A percentile compares a stretch with the other conserved stretches of the same genome.
These are phyloP conservation scores for Podila epigama DNA, from an alignment of 192 early-diverging fungal genomes.

Conservation along the genomic window DNA sequence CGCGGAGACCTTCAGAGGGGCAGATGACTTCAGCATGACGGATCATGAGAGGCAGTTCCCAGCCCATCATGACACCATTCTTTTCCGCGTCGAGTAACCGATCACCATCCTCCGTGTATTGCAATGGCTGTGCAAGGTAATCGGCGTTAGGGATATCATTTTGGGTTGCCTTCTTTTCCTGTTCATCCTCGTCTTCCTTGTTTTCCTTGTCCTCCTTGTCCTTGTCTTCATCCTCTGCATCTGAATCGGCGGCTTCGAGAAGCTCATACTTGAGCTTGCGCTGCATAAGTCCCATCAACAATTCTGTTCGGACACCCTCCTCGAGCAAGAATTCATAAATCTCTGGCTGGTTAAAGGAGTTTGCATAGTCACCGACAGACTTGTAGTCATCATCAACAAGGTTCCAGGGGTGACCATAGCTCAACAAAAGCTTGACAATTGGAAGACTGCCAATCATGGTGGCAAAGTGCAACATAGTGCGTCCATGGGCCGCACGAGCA, in stretches of 20 bases:
- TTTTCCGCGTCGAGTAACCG: constrained; percentile 83
- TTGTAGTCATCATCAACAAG: constrained; percentile 74
- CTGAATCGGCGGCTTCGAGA: constrained; percentile 40
- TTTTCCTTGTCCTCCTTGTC: not conserved
- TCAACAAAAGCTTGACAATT: constrained; percentile 65
- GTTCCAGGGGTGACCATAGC: constrained; percentile 86
- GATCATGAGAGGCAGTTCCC: constrained; percentile 94
- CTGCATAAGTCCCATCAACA: constrained; percentile 67
- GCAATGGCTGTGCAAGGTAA: constrained; percentile 80
- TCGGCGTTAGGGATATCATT: constrained; percentile 74
- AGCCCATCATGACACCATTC: constrained; percentile 99
- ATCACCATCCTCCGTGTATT: constrained; percentile 78
- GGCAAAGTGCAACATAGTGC: constrained; percentile 69
- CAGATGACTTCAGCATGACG: constrained; percentile 84
- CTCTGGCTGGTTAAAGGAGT: constrained; percentile 66
- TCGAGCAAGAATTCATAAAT: constrained; percentile 83
- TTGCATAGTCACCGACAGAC: constrained; percentile 87
- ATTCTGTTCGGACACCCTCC: constrained; percentile 86
- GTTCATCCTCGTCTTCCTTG: not conserved
- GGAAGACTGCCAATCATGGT: constrained; percentile 69
- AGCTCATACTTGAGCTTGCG: constrained; percentile 29
- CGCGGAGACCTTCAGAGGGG: constrained; percentile 59
- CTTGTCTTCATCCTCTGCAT: constrained; percentile 51
- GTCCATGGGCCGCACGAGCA: constrained; percentile 34
- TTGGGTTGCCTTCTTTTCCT: constrained; percentile 16